Conservation (phyloP, 768 basidiomycete genomes). For the Russula sp. region DNA sequence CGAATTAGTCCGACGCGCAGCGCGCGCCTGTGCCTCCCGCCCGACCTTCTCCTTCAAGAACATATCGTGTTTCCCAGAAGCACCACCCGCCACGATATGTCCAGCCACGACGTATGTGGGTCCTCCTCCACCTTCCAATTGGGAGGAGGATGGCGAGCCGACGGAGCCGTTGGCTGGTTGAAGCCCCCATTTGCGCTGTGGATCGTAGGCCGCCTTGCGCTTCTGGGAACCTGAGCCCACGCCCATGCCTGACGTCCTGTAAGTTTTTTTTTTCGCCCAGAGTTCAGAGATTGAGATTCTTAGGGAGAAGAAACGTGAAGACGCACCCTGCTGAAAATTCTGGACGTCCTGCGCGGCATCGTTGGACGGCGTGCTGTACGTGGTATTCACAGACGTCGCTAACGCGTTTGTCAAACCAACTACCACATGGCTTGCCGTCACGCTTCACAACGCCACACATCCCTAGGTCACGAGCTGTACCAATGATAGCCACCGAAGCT, state of each 20-base stretch:
- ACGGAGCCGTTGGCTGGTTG: conserved; percentile 47
- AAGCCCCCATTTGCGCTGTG: conserved; percentile 72
- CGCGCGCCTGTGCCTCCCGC: conserved; percentile 73
- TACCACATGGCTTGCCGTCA: conserved; percentile 77
- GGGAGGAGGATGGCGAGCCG: conserved; percentile 25
- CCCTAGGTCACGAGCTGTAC: conserved; percentile 82
- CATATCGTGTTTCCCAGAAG: conserved; percentile 45
- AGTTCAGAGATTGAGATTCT: neutral
- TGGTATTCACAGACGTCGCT: conserved; percentile 92
- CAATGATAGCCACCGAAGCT: conserved; percentile 77
- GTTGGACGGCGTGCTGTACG: conserved; percentile 74
- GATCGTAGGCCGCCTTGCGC: conserved; percentile 58
- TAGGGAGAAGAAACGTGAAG: neutral
- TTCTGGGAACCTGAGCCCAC: conserved; percentile 18
- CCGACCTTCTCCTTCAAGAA: conserved; percentile 71
- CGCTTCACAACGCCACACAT: conserved; percentile 74
- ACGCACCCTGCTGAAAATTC: conserved; percentile 84
- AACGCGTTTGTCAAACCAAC: conserved; percentile 90
- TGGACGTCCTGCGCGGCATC: conserved; percentile 67
- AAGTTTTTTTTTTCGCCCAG: neutral
- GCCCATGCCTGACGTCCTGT: conserved; percentile 74
- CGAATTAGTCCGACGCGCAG: conserved; percentile 57
- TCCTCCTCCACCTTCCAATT: conserved; percentile 33
- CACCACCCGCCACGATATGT: conserved; percentile 60
- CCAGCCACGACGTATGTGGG: conserved; percentile 81